Evolutionary conservation across 306 rosid genomes (phyloP), one percentile per base, ranked within the genome.

Genomic region (Acacia acuminata): DNA sequence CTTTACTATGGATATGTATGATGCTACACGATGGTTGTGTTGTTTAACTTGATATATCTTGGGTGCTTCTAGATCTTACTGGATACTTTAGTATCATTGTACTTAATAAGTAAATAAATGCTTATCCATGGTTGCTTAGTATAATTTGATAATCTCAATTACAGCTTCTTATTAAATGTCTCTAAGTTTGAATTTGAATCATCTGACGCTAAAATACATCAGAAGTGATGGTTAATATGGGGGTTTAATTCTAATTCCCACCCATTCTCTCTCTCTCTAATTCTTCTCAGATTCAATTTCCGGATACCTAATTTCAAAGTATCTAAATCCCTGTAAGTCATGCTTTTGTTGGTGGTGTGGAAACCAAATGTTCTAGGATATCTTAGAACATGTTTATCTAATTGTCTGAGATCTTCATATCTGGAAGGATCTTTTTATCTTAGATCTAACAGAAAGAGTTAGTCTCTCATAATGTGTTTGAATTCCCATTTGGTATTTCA

Each of bases 1-100:
- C 77, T 13, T 74, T 73, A 75, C 22, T 42, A 77, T 61, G 75
- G 79, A 68, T 77, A 67, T 73, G 86, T 81, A 36, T 77, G 63
- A 86, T 74, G 79, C 24, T 73, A 77, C 75, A 55, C 8, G 30
- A 17, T 82, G 66, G 64, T 43, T 70, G 73, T 70, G 73, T 68
- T 83, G 76, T 67, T 81, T 51, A 44, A 53, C 79, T 71, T 66
- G 7, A 58, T 73, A 13, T 83, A 42, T 84, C 3, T 10, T 43
- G 48, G 48, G 63, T 48, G 55, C 68, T 76, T 48, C 38, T 68
- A 77, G 48, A 76, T 55, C 40, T 68, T 71, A 7, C 22, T 0
- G 17, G 75, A 70, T 43, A 22, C 32, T 70, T 38, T 4, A 4
- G 75, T 43, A 24, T 42, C 53, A 47, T 73, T 27, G 65, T 78